A percentile compares a stretch with the other conserved stretches of the same genome.
phyloP scores from a whole-genome alignment of 1,284 basidiomycete genomes.

The Malassezia globosa region DNA sequence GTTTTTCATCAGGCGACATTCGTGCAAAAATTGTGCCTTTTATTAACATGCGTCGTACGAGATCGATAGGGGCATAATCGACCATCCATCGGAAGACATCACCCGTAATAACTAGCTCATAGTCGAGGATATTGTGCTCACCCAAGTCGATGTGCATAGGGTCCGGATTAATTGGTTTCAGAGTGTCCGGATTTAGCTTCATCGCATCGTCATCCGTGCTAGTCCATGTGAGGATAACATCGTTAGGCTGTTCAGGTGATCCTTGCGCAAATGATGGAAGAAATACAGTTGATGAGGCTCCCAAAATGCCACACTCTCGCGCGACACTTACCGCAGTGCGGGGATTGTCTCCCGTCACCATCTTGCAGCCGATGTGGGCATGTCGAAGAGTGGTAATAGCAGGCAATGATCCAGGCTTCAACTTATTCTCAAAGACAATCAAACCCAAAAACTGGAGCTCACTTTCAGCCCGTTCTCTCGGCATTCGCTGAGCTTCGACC shows the following conservation, averaged over 20 bases:
- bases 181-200: conserved; percentile 70
- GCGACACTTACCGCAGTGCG: conserved; percentile 94
- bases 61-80: conserved; percentile 79
- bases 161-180: conserved; percentile 53
- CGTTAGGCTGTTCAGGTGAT: conserved; percentile 12
- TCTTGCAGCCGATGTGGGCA: conserved; percentile 84
- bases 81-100: conserved; percentile 99
- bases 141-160: conserved; percentile 35
- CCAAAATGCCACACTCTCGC: conserved; percentile 81
- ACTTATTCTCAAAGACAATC: conserved; percentile 96
- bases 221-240: conserved; percentile 67
- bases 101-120: conserved; percentile 84
- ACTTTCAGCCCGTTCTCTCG: conserved; percentile 86
- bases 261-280: conserved; percentile 58
- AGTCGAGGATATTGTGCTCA: conserved; percentile 58
- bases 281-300: conserved; percentile 82
- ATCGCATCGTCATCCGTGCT: conserved; percentile 78
- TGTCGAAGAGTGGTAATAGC: conserved; percentile 78
- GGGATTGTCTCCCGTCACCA: conserved; percentile 98
- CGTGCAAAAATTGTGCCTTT: conserved; percentile 93
- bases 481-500: conserved; percentile 94
- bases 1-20: conserved; percentile 99
- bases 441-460: conserved; percentile 83
- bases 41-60: conserved; percentile 61
- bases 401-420: conserved; percentile 83